A percentile compares a stretch with the other conserved stretches of the same genome.
Evolutionary conservation across 2,329 filamentous ascomycete species (phyloP).

Genomic region (Nannizziopsis barbatae): DNA sequence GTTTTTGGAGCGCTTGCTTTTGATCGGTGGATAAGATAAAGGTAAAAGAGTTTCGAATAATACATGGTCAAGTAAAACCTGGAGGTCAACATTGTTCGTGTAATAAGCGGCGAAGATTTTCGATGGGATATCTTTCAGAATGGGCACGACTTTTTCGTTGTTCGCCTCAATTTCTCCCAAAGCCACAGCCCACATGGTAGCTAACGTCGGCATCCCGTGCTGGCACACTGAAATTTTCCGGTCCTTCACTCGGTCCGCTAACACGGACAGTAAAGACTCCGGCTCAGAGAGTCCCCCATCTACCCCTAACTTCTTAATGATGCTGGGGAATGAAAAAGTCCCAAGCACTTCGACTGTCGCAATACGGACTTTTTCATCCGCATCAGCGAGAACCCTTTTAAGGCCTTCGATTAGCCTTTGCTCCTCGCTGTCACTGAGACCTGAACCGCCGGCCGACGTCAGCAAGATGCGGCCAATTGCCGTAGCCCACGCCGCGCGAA

Average conservation of each 20-base stretch:
- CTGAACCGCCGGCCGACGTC: slow-evolving; percentile 85
- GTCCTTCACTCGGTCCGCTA: slow-evolving; percentile 83
- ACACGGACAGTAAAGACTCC: slow-evolving; percentile 65
- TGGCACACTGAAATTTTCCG: slow-evolving; percentile 68
- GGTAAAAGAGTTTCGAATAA: slow-evolving; percentile 84
- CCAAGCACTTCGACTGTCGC: slow-evolving; percentile 79
- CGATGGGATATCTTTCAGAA: slow-evolving; percentile 73
- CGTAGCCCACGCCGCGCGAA: slow-evolving; percentile 77
- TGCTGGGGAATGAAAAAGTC: slow-evolving; percentile 65
- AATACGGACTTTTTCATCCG: slow-evolving; percentile 80
- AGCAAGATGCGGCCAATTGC: slow-evolving; percentile 73
- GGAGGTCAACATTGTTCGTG: slow-evolving; percentile 77
- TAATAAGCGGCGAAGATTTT: slow-evolving; percentile 81
- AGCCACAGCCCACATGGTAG: slow-evolving; percentile 86
- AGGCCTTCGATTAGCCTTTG: slow-evolving; percentile 60
- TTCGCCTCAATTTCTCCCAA: slow-evolving; percentile 74
- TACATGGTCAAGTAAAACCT: slow-evolving; percentile 70
- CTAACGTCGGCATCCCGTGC: slow-evolving; percentile 75
- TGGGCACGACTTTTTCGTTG: slow-evolving; percentile 60
- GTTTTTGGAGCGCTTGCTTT: slow-evolving; percentile 38
- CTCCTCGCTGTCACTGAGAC: slow-evolving; percentile 74
- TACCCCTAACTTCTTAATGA: slow-evolving; percentile 69
- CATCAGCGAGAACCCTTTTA: slow-evolving; percentile 71
- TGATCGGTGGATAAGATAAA: slow-evolving; percentile 68
- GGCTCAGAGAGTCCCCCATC: slow-evolving; percentile 63